Base-by-base conservation (phyloP, 345 rosid species). In the Corchorus olitorius region DNA sequence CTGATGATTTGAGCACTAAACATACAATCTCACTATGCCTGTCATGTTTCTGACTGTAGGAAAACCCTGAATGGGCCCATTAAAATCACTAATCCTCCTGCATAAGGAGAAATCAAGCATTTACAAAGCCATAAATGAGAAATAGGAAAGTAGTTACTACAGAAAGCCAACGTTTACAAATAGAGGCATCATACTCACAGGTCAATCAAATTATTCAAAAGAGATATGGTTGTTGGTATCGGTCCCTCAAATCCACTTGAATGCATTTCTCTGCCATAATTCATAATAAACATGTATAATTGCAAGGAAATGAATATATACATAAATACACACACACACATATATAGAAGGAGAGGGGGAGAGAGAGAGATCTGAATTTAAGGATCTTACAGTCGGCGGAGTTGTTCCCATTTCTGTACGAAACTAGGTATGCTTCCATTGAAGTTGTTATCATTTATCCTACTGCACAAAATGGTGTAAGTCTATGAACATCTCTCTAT, bases 11-110 rank as follows among this genome's bases (percentile, higher is more conserved):
- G 14, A 70, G 70, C 41, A 71, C 15, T 60, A 64, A 62, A 79
- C 94, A 56, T 83, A 90, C 94, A 88, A 58, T 79, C 78, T 78
- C 54, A 3, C 0, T 41, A 88, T 49, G 45, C 75, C 70, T 78
- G 80, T 60, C 60, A 77, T 50, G 48, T 77, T 85, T 48, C 14
- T 84, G 55, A 85, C 65, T 48, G 15, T 7, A 41, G 92, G 91
- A 76, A 91, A 89, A 68, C 73, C 55, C 74, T 89, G 91, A 59
- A 70, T 53, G 52, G 89, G 85, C 69, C 86, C 90, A 74, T 33
- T 78, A 75, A 91, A 78, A 62, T 89, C 88, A 73, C 79, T 79
- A 70, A 91, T 89, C 84, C 87, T 89, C 89, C 94, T 91, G 87
- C 67, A 67, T 43, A 72, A 53, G 52, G 43, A 55, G 43, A n/a